Evolutionary conservation across 208 protist species (phyloP).

Genomic region (Leptomonas seymouri): DNA sequence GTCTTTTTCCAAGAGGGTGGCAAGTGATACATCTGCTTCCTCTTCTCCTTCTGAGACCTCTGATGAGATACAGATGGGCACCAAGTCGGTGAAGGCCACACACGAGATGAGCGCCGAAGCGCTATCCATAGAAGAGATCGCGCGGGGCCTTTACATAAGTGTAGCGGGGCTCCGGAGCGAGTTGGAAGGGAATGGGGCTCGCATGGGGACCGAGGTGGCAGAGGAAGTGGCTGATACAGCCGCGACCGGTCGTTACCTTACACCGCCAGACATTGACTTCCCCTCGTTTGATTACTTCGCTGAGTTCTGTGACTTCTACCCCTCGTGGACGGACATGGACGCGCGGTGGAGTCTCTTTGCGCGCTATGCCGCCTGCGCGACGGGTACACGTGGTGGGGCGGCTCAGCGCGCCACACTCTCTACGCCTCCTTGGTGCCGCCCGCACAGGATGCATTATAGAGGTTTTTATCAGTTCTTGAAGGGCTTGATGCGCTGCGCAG

Average conservation of each 20-base stretch:
- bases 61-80: too few relatives aligned
- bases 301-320: conserved; percentile 17
- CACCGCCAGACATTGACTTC: neutral
- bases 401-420: neutral
- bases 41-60: too few relatives aligned
- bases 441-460: neutral
- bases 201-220: too few relatives aligned
- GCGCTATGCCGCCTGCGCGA: neutral
- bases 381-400: neutral
- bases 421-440: neutral
- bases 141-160: too few relatives aligned
- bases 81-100: too few relatives aligned
- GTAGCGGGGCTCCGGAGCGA: too few relatives aligned
- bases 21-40: too few relatives aligned
- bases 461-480: neutral
- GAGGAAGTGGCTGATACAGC: neutral
- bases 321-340: neutral
- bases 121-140: too few relatives aligned
- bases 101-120: too few relatives aligned
- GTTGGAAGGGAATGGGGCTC: too few relatives aligned
- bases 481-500: neutral
- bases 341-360: conserved; percentile 7
- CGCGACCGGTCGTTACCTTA: neutral
- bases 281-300: conserved; percentile 21
- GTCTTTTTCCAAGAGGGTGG: too few relatives aligned